Evolutionary conservation across 352 stramenopile species (phyloP), one percentile per base, ranked within the genome.

Genomic region (Phytopythium kandeliae): DNA sequence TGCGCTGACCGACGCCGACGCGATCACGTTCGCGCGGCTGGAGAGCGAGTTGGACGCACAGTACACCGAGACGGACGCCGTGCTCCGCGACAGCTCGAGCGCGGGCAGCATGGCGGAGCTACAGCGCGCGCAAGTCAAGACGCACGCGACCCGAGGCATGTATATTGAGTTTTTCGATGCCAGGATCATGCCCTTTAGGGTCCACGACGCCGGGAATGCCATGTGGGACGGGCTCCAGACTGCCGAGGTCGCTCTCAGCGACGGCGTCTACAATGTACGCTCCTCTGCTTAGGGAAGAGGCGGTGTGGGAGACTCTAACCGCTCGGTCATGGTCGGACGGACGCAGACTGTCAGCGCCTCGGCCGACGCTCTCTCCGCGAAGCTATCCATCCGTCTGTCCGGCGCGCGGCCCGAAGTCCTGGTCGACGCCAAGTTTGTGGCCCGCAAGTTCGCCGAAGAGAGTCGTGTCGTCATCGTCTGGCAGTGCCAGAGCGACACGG

Each of bases 391-490:
- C 21, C 31, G 46, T 15, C 21, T 51, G 26, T 22, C 6, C 5
- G 26, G 46, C 5, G 9, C 13, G 11, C 46, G 31, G 19, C 40
- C 46, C 13, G 46, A 51, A 33, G 46, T 51, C 22, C 21, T 22
- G 0, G 46, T 51, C 0, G 46, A 51, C 24, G 31, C 15, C 46
- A 51, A 51, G 46, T 51, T 51, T 21, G 33, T 31, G 12, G 46
- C 30, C 1, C 37, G 37, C 0, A 43, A 51, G 42, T 57, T 55
- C 34, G 26, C 51, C 3, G 51, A 69, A 26, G 9, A 47, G 7
- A 33, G 58, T 1, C 55, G 55, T 1, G 52, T 64, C 21, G 28
- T 68, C 7, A 34, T 68, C 11, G 47, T 68, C 8, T 68, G 55
- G 60, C 41, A 49, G 2, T 51, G 41, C 3, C 38, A 63, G 11